Conservation (phyloP, 306 rosid species). For the Echinosophora koreensis region DNA sequence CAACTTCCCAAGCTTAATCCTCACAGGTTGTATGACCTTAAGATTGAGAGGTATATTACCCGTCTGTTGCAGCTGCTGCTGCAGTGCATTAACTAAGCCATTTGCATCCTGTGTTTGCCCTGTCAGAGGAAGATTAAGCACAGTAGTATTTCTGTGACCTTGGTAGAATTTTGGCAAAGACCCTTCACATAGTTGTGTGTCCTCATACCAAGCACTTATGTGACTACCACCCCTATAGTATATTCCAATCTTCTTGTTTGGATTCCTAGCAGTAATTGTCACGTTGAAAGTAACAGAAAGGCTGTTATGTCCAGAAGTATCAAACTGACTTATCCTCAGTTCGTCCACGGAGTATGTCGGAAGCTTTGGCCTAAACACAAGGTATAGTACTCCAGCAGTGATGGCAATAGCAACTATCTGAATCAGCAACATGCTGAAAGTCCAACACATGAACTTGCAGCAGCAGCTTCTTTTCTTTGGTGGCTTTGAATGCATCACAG, state of each 20-base stretch:
- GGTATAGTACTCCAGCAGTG: slow-evolving; percentile 65
- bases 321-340: slow-evolving; percentile 57
- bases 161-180: slow-evolving; percentile 86
- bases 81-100: slow-evolving; percentile 30
- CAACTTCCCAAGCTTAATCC: slow-evolving; percentile 77
- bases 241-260: slow-evolving; percentile 88
- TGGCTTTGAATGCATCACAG: slow-evolving; percentile 61
- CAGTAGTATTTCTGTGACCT: slow-evolving; percentile 81
- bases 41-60: slow-evolving; percentile 72
- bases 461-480: slow-evolving; percentile 79
- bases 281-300: slow-evolving; percentile 64
- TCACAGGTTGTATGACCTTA: slow-evolving; percentile 75
- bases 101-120: slow-evolving; percentile 69
- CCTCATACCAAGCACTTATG: slow-evolving; percentile 69
- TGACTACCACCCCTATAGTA: slow-evolving; percentile 85
- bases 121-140: slow-evolving; percentile 53
- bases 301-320: slow-evolving; percentile 37
- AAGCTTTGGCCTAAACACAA: slow-evolving; percentile 82
- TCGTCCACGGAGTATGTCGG: slow-evolving; percentile 71
- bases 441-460: slow-evolving; percentile 71
- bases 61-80: slow-evolving; percentile 46
- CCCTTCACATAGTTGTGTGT: slow-evolving; percentile 67
- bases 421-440: slow-evolving; percentile 49
- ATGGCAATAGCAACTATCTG: slow-evolving; percentile 58
- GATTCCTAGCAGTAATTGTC: slow-evolving; percentile 72